Evolutionary conservation across 2,329 filamentous ascomycete genomes (phyloP).

Genomic region (Emmonsia crescens): DNA sequence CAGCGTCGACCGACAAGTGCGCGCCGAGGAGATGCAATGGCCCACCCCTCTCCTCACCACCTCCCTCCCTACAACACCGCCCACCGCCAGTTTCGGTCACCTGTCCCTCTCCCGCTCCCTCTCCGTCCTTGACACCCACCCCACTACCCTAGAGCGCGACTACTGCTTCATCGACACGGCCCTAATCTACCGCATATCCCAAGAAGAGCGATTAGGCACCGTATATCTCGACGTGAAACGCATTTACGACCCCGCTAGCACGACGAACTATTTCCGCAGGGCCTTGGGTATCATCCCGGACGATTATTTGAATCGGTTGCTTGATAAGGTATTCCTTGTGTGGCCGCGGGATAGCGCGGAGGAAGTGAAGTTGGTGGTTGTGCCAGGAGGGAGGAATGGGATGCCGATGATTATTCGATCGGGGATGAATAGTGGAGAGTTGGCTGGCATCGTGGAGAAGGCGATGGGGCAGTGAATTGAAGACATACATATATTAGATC

Average conservation of each 20-base stretch:
- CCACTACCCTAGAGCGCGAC: conserved; percentile 2
- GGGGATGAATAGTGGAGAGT: neutral
- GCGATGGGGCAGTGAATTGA: neutral
- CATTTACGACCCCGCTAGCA: neutral
- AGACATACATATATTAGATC: neutral
- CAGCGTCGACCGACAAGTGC: conserved; percentile 5
- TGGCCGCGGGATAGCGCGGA: neutral
- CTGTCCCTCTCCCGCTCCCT: neutral
- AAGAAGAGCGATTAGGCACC: neutral
- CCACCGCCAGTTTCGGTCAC: neutral
- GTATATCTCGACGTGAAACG: conserved; percentile 3
- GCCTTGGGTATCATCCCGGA: conserved; percentile 2
- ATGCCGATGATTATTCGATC: conserved; percentile 1
- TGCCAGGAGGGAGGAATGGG: conserved; percentile 3
- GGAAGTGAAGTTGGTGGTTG: neutral
- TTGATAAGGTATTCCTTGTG: conserved; percentile 1
- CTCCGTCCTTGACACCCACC: conserved; percentile 2
- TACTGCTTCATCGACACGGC: conserved; percentile 2
- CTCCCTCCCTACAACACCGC: neutral
- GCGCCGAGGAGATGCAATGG: neutral
- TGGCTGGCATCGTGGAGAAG: neutral
- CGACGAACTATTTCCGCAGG: neutral
- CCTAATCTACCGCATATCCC: conserved; percentile 2
- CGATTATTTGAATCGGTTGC: neutral
- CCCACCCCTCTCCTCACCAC: neutral